Evolutionary conservation across 805 yeast genomes (phyloP), one percentile per base, ranked within the genome.

Genomic region (Cyberlindnera xishuangbannaensis): DNA sequence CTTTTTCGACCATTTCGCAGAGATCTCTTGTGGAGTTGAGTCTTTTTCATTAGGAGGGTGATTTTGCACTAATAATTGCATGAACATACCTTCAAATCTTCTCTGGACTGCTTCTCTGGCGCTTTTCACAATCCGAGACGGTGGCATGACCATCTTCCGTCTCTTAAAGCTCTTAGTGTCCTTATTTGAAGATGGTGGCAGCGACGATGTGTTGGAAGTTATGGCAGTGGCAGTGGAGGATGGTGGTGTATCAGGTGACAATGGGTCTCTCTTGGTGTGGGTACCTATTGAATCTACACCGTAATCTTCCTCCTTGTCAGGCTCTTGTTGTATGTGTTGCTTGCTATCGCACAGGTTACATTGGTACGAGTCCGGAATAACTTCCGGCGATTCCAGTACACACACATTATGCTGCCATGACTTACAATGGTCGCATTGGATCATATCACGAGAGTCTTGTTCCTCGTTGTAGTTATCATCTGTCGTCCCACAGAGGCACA

Each of bases 371-470:
- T 67, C 58, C 4, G 83, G 81, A 2, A 69, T 52, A 19, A 48
- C 50, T 20, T 52, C 57, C 15, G 47, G 50, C n/a, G 47, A 47
- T 9, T 58, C 65, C 17, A 78, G 68, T 71, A 78, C 65, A 54
- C 88, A 81, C 34, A 51, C 58, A 20, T 72, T 69, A 49, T 81
- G 88, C 50, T 81, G 87, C 87, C 87, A 81, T 2, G 85, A 71
- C 28, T 65, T 55, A 50, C 88, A 81, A 7, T 56, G 45, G 18
- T 76, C 84, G 56, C 88, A 81, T 47, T 75, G 76, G 18, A 79
- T 69, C 82, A 78, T 77, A 10, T 62, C 63, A 6, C 34, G 76
- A 1, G 55, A 53, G 40, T 76, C 83, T 4, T 65, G 67, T 0
- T 67, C 77, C 40, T 69, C 81, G 45, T 77, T 64, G 50, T 74